Conservation (phyloP, 495 filamentous ascomycete species). For the Tuber indicum region DNA sequence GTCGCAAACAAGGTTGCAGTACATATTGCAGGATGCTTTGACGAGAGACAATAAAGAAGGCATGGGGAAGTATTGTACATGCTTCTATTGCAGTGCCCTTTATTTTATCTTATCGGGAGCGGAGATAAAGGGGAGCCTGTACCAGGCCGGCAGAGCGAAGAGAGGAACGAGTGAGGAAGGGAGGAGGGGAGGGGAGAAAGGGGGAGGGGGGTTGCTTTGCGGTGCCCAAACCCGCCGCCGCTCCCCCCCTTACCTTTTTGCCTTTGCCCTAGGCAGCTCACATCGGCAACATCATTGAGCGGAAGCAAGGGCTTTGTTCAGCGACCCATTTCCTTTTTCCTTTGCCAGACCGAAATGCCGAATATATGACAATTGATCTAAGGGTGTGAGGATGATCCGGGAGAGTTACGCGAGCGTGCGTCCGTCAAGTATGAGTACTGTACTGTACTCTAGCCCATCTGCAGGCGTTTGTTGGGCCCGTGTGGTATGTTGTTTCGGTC, state of each 20-base stretch:
- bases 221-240: slow-evolving; percentile 13
- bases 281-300: slow-evolving; percentile 25
- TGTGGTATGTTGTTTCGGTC: slow-evolving; percentile 31
- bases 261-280: slow-evolving; percentile 23
- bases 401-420: slow-evolving; percentile 42
- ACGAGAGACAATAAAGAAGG: slow-evolving; percentile 41
- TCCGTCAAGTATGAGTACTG: slow-evolving; percentile 39
- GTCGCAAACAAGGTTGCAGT: slow-evolving; percentile 40
- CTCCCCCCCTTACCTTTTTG: not conserved
- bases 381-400: slow-evolving; percentile 37
- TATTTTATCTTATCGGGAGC: slow-evolving; percentile 15
- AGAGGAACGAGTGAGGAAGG: slow-evolving; percentile 7
- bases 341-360: slow-evolving; percentile 26
- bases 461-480: slow-evolving; percentile 40
- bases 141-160: slow-evolving; percentile 24
- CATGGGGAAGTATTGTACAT: slow-evolving; percentile 34
- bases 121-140: slow-evolving; percentile 28
- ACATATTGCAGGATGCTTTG: slow-evolving; percentile 38
- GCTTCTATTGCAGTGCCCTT: slow-evolving; percentile 35
- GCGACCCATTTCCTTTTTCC: slow-evolving; percentile 12
- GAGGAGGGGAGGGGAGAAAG: slow-evolving; percentile 12
- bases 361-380: slow-evolving; percentile 19
- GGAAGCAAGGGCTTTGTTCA: slow-evolving; percentile 40
- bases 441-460: slow-evolving; percentile 20
- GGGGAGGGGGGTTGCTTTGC: slow-evolving; percentile 23